Conservation (phyloP, 1,139 yeast species). For the Kodamaea ohmeri region DNA sequence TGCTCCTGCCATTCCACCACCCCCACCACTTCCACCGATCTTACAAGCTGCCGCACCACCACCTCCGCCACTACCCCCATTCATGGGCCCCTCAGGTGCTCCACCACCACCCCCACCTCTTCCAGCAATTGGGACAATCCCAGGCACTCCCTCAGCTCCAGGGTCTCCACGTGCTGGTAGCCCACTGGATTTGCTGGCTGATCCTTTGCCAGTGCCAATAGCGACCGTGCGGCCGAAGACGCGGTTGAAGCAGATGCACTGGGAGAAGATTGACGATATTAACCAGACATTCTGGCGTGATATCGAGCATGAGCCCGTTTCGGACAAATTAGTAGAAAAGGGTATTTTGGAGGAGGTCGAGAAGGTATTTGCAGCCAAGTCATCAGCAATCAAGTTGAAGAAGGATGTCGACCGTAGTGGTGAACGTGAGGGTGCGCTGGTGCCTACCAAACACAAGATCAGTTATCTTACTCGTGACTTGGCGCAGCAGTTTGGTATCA, state of each 20-base stretch:
- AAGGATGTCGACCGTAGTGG: slow-evolving; percentile 21
- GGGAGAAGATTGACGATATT: slow-evolving; percentile 79
- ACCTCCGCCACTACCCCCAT: slow-evolving; percentile 28
- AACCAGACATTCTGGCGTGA: slow-evolving; percentile 83
- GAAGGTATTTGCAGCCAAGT: slow-evolving; percentile 66
- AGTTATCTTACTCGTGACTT: slow-evolving; percentile 74
- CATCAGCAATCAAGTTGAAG: slow-evolving; percentile 44
- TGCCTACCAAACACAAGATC: slow-evolving; percentile 41
- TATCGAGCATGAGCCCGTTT: slow-evolving; percentile 44
- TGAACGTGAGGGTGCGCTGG: slow-evolving; percentile 17
- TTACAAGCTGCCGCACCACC: slow-evolving; percentile 26
- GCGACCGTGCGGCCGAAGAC: slow-evolving; percentile 50
- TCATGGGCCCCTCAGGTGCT: slow-evolving; percentile 20
- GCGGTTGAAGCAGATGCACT: slow-evolving; percentile 87
- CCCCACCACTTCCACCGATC: slow-evolving; percentile 27
- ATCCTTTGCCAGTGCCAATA: background rate
- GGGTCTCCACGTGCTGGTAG: slow-evolving; percentile 2
- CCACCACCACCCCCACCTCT: slow-evolving; percentile 29
- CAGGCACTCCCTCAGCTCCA: slow-evolving; percentile 23
- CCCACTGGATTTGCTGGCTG: slow-evolving; percentile 1
- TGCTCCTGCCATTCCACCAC: slow-evolving; percentile 32
- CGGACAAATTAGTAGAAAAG: slow-evolving; percentile 55
- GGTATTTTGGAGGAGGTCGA: slow-evolving; percentile 84
- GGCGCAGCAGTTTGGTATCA: slow-evolving; percentile 85
- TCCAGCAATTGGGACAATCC: slow-evolving; percentile 12